These are phyloP conservation scores for Trifolium dubium DNA, from an alignment of 306 rosid genomes.

Conservation along the genomic window DNA sequence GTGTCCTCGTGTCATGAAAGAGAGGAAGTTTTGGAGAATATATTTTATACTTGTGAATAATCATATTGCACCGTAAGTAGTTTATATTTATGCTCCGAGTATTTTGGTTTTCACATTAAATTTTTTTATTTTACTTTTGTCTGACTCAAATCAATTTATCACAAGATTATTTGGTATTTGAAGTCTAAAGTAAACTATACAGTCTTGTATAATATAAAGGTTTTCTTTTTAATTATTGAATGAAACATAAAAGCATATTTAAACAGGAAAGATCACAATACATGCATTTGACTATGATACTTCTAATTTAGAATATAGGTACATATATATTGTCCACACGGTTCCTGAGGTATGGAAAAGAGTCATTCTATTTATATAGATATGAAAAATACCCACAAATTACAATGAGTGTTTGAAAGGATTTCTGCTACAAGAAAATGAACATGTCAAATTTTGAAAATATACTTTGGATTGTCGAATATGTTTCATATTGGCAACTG, in stretches of 20 bases:
- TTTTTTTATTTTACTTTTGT: slow-evolving; percentile 18
- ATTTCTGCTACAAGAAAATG: slow-evolving; percentile 6
- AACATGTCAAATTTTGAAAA: slow-evolving; percentile 16
- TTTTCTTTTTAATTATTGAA: slow-evolving; percentile 10
- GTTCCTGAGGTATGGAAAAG: slow-evolving; percentile 8
- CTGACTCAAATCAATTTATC: not conserved
- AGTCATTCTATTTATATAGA: slow-evolving; percentile 21
- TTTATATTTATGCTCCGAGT: slow-evolving; percentile 26
- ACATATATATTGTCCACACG: not conserved
- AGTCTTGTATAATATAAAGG: not conserved
- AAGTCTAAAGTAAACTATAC: not conserved
- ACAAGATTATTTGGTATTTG: slow-evolving; percentile 20
- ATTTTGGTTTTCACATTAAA: slow-evolving; percentile 34
- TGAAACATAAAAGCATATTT: not conserved
- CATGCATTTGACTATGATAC: slow-evolving; percentile 13
- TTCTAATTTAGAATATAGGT: slow-evolving; percentile 6
- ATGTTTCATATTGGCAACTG: slow-evolving; percentile 22
- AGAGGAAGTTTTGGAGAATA: slow-evolving; percentile 81
- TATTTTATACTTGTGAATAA: slow-evolving; percentile 64
- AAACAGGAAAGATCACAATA: slow-evolving; percentile 9
- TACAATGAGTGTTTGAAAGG: slow-evolving; percentile 8
- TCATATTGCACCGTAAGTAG: slow-evolving; percentile 66
- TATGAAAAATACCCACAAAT: slow-evolving; percentile 3
- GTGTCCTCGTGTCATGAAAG: slow-evolving; percentile 77
- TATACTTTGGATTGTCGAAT: slow-evolving; percentile 1